These are phyloP conservation scores for Yarrowia sp. DNA, from an alignment of 805 yeast species.

Conservation along the genomic window DNA sequence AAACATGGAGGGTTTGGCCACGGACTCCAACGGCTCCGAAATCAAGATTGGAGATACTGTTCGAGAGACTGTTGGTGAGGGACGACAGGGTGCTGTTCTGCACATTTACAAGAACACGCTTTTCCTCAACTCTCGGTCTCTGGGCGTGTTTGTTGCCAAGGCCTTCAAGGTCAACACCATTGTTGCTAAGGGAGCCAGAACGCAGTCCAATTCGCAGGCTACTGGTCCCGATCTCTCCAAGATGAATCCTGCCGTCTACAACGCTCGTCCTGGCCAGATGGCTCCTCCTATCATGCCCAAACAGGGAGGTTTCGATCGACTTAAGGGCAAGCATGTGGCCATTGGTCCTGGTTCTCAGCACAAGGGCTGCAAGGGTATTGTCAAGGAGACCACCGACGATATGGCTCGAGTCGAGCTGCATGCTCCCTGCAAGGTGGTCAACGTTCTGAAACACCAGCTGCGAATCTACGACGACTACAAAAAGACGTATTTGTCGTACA, in stretches of 20 bases:
- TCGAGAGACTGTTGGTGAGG: slow-evolving; percentile 77
- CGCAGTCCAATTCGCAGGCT: slow-evolving; percentile 40
- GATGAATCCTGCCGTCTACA: slow-evolving; percentile 77
- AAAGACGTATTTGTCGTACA: slow-evolving; percentile 29
- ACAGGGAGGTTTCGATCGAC: slow-evolving; percentile 73
- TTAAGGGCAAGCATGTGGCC: slow-evolving; percentile 78
- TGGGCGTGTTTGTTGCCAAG: slow-evolving; percentile 84
- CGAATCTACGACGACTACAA: slow-evolving; percentile 69
- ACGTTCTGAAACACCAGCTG: slow-evolving; percentile 74
- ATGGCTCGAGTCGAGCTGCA: slow-evolving; percentile 91
- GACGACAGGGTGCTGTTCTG: slow-evolving; percentile 81
- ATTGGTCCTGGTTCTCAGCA: slow-evolving; percentile 85
- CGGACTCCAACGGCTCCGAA: slow-evolving; percentile 81
- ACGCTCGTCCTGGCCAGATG: slow-evolving; percentile 39
- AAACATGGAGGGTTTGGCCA: slow-evolving; percentile 55
- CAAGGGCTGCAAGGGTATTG: slow-evolving; percentile 91
- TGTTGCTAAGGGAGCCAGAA: slow-evolving; percentile 74
- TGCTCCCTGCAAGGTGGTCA: slow-evolving; percentile 82
- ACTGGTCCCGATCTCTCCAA: slow-evolving; percentile 48
- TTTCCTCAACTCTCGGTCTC: slow-evolving; percentile 78
- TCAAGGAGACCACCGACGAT: slow-evolving; percentile 88
- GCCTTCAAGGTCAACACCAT: slow-evolving; percentile 75
- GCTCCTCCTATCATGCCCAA: slow-evolving; percentile 59
- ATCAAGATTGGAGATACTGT: slow-evolving; percentile 89
- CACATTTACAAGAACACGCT: slow-evolving; percentile 79